These are phyloP conservation scores for Metschnikowia lunata DNA, from an alignment of 805 yeast genomes.

Conservation along the genomic window DNA sequence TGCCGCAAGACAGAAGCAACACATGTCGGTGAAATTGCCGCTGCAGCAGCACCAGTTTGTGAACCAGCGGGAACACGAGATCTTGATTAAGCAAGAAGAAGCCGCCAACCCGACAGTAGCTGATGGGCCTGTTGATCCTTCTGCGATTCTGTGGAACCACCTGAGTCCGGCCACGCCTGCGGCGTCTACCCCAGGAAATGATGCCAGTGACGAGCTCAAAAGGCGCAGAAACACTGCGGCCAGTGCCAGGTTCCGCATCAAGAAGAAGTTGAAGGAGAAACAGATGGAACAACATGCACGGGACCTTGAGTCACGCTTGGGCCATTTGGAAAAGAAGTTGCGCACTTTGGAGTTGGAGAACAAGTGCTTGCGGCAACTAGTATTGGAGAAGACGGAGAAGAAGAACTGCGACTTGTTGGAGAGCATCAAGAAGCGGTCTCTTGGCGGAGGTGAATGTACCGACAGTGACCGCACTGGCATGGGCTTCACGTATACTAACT, in stretches of 20 bases:
- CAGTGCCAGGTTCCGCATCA: slow-evolving; percentile 86
- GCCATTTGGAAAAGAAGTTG: slow-evolving; percentile 64
- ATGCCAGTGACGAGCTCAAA: slow-evolving; percentile 47
- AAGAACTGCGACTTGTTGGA: slow-evolving; percentile 27
- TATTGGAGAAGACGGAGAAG: slow-evolving; percentile 65
- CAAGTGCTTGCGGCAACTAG: slow-evolving; percentile 73
- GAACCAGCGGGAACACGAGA: not conserved
- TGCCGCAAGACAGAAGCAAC: slow-evolving; percentile 12
- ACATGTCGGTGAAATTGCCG: slow-evolving; percentile 5
- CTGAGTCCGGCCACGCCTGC: not conserved
- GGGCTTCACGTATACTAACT: slow-evolving; percentile 30
- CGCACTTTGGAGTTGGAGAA: slow-evolving; percentile 92
- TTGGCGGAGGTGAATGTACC: slow-evolving; percentile 10
- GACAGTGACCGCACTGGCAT: slow-evolving; percentile 4
- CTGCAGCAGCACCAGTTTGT: not conserved
- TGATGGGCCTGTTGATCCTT: not conserved
- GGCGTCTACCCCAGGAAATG: not conserved
- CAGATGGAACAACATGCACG: slow-evolving; percentile 77
- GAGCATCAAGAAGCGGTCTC: slow-evolving; percentile 25
- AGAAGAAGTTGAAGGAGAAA: slow-evolving; percentile 88
- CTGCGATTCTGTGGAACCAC: not conserved
- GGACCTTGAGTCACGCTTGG: slow-evolving; percentile 66
- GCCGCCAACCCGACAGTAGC: slow-evolving; percentile 4
- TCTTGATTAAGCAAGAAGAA: slow-evolving; percentile 2
- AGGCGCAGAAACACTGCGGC: slow-evolving; percentile 91